These are phyloP conservation scores for Geotrichum klebahnii DNA, from an alignment of 1,139 yeast species.

Conservation along the genomic window DNA sequence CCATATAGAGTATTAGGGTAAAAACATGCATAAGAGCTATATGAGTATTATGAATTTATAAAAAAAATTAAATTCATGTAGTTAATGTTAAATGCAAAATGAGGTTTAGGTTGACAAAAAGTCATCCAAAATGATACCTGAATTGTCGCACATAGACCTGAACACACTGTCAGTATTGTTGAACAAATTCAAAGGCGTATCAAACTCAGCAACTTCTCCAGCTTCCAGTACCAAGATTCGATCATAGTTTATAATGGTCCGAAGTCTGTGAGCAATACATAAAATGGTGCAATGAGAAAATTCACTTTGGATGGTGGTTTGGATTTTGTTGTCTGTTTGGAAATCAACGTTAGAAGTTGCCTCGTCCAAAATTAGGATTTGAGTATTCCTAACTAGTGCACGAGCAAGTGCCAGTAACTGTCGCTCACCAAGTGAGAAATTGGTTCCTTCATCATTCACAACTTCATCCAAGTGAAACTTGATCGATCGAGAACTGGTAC, in stretches of 20 bases:
- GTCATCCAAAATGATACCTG: conserved; percentile 47
- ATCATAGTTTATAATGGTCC: conserved; percentile 64
- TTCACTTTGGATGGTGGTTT: conserved; percentile 57
- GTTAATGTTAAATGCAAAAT: no score
- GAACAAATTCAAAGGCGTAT: conserved; percentile 44
- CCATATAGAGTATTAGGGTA: no score
- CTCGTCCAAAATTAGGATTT: conserved; percentile 68
- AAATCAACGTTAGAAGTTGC: conserved; percentile 82
- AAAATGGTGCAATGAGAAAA: conserved; percentile 64
- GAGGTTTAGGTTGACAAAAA: no score
- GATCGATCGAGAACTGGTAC: conserved; percentile 28
- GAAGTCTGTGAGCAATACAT: conserved; percentile 75
- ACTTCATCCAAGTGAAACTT: conserved; percentile 63
- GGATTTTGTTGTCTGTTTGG: conserved; percentile 70
- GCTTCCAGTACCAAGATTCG: conserved; percentile 60
- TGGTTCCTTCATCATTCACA: conserved; percentile 71
- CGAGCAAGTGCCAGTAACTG: conserved; percentile 73
- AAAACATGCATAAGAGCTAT: no score
- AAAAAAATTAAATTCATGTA: no score
- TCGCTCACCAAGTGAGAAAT: conserved; percentile 73
- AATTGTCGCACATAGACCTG: conserved; percentile 58
- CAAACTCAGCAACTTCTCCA: conserved; percentile 60
- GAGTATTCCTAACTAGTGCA: conserved; percentile 67
- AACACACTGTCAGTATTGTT: conserved; percentile 46
- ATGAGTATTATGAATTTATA: no score